These are phyloP conservation scores for Fusarium nematophilum DNA, from an alignment of 2,329 filamentous ascomycete species.

Conservation along the genomic window DNA sequence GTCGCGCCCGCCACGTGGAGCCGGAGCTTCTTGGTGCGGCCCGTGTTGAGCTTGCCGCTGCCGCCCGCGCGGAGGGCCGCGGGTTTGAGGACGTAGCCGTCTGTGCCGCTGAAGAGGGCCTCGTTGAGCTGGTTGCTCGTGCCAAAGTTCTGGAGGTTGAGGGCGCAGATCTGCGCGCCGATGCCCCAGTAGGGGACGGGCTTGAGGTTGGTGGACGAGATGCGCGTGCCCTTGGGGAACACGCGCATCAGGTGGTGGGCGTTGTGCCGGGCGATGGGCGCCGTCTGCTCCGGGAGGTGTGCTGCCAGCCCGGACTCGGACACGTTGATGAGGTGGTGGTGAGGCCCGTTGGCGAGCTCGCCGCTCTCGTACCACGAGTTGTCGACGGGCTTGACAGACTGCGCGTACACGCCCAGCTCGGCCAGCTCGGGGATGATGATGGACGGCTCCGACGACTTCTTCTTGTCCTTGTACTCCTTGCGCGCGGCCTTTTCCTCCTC, in stretches of 20 bases:
- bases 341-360: conserved; percentile 64
- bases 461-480: conserved; percentile 64
- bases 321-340: conserved; percentile 76
- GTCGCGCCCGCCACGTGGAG: conserved; percentile 72
- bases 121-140: conserved; percentile 75
- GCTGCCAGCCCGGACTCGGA: conserved; percentile 69
- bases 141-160: conserved; percentile 78
- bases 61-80: conserved; percentile 67
- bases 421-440: conserved; percentile 73
- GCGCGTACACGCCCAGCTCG: conserved; percentile 74
- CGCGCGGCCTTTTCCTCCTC: conserved; percentile 59
- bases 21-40: conserved; percentile 61
- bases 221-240: conserved; percentile 75
- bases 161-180: conserved; percentile 75
- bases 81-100: conserved; percentile 75
- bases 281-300: conserved; percentile 60
- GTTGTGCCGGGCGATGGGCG: conserved; percentile 68
- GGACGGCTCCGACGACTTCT: conserved; percentile 58
- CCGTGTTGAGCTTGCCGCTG: conserved; percentile 59
- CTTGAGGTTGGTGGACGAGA: conserved; percentile 72
- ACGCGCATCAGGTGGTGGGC: conserved; percentile 76
- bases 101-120: conserved; percentile 72
- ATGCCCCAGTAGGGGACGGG: conserved; percentile 74
- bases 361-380: conserved; percentile 72
- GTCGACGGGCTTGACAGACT: conserved; percentile 74